Evolutionary conservation across 2,329 filamentous ascomycete genomes (phyloP), one percentile per base, ranked within the genome.

Genomic region (Colletotrichum sp.): DNA sequence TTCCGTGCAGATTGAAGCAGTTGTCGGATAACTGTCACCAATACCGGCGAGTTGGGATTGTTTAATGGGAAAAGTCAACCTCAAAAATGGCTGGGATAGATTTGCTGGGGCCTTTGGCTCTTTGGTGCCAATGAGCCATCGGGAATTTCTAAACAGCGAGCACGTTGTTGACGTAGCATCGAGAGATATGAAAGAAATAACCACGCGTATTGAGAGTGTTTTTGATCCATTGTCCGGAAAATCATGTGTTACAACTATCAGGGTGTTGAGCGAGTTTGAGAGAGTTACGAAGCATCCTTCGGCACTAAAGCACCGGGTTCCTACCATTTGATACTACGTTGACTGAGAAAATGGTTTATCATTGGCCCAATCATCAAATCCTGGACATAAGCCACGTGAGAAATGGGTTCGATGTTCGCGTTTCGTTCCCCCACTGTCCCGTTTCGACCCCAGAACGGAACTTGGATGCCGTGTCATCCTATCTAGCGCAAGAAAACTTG

Each of bases 191-290:
- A 34, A 18, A 24, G 16, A 36, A 52, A 26, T 21, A 30, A 39
- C 30, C 21, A 32, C 30, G 39, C 49, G 34, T 9, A 24, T 15
- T 52, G 68, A 21, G 44, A 4, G 21, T 18, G 49, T 60, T 55
- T 67, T 67, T 10, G 34, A 16, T 26, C 18, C 3, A 57, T 24
- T 55, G 34, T 6, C 10, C 24, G 24, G 15, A 30, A n/a, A 32
- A 57, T 34, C n/a, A 13, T 55, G 16, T 39, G 32, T 36, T 63
- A 39, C 16, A 32, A 52, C 34, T 39, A 8, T 52, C 32, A 34
- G 39, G 21, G 71, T 49, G 32, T 63, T 69, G 74, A 73, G 70
- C 64, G 49, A 26, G 59, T 74, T 76, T 75, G 72, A 75, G 72
- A 52, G 26, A 13, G n/a, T 75, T 72, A 34, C 49, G 32, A 67